Conservation (phyloP, 2,329 filamentous ascomycete species). For the Ceratocystis huliohia region DNA sequence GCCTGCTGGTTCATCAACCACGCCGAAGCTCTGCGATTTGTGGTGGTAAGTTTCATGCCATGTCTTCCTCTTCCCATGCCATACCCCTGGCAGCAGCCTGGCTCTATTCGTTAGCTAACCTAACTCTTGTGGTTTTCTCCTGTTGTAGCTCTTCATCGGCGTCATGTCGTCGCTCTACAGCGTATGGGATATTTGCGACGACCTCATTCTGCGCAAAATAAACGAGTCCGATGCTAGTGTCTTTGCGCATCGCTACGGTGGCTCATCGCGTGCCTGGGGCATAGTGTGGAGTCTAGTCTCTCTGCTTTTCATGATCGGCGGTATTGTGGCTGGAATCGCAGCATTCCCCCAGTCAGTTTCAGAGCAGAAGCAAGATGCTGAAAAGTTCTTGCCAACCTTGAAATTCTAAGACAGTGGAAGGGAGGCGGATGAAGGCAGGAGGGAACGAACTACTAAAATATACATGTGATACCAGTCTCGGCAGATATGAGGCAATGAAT, state of each 20-base stretch:
- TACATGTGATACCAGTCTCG: slow-evolving; percentile 1
- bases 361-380: slow-evolving; percentile 55
- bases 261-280: slow-evolving; percentile 70
- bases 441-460: not conserved
- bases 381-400: slow-evolving; percentile 47
- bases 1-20: slow-evolving; percentile 71
- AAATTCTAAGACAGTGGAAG: not conserved
- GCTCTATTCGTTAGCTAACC: not conserved
- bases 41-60: slow-evolving; percentile 40
- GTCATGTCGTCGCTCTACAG: slow-evolving; percentile 73
- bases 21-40: slow-evolving; percentile 58
- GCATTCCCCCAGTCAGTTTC: slow-evolving; percentile 59
- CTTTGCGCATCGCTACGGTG: slow-evolving; percentile 65
- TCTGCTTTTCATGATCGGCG: slow-evolving; percentile 55
- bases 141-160: slow-evolving; percentile 54
- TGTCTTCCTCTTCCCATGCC: not conserved
- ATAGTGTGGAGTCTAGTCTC: slow-evolving; percentile 66
- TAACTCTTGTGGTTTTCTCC: not conserved
- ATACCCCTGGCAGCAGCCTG: too few relatives aligned
- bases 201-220: slow-evolving; percentile 67
- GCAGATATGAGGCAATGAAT: not conserved
- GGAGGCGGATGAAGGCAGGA: not conserved
- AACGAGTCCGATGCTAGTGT: slow-evolving; percentile 69
- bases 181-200: slow-evolving; percentile 77
- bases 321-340: slow-evolving; percentile 63